Evolutionary conservation across 306 rosid species (phyloP), one percentile per base, ranked within the genome.

Genomic region (Begonia masoniana): DNA sequence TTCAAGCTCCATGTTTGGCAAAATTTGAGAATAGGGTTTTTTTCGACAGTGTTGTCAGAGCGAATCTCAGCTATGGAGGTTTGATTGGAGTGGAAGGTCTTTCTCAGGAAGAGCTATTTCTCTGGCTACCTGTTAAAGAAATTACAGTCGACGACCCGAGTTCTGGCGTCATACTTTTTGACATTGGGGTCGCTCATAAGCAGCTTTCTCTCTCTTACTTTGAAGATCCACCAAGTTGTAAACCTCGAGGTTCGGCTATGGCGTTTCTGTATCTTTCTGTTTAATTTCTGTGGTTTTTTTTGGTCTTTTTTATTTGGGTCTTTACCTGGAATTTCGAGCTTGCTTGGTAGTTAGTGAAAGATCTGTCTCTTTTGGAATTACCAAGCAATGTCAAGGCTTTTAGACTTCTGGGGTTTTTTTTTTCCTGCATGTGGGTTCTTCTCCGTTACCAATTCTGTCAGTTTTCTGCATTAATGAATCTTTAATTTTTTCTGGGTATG

Each of bases 201-300:
- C 85, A 82, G 26, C 76, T 82, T 21, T 74, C 89, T 14, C 59
- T 78, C 11, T 78, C 89, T 4, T 76, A 75, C 53, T 82, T 82
- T 17, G 89, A 82, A 62, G 85, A 70, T 62, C 89, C 89, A 6
- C 89, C 89, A 17, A 77, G 61, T 36, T 82, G 89, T 67, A 82
- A 75, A 6, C 72, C 82, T 0, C 58, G 66, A 65, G 78, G 76
- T 65, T 7, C 19, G 41, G 49, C 48, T 60, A 58, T 57, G 36
- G 36, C 36, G 36, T 26, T 26, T 26, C 36, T 26, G 39, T 31
- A 31, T 31, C 39, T 5, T 31, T 31, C 39, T 0, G 7, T 31
- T 31, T 31, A 31, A 31, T 31, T 13, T 53, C 17, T 31, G n/a
- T 11, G 24, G 12, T 9, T 53, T 53, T 4, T 26, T 26, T 26